A percentile compares a stretch with the other conserved stretches of the same genome.
phyloP scores from a whole-genome alignment of 1,284 basidiomycete genomes.

The Athelia sp. region DNA sequence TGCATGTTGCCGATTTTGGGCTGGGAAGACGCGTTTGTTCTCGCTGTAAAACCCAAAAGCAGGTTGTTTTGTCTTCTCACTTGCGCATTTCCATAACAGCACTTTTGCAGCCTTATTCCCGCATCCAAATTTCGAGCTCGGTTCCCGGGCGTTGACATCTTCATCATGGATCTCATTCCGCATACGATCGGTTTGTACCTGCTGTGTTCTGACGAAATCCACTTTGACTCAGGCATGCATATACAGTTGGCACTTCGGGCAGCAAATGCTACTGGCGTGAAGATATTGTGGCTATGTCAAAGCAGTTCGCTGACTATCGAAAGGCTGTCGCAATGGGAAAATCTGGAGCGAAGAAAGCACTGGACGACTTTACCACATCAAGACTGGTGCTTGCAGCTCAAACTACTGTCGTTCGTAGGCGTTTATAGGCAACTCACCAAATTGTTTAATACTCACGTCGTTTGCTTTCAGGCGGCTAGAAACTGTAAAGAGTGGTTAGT shows the following conservation, averaged over 20 bases:
- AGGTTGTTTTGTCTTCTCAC: background rate
- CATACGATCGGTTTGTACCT: conserved; percentile 26
- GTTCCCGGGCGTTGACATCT: conserved; percentile 17
- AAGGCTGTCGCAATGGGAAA: conserved; percentile 18
- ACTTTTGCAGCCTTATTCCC: conserved; percentile 18
- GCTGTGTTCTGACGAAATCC: too few relatives aligned
- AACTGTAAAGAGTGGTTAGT: background rate
- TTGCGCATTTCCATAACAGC: too few relatives aligned
- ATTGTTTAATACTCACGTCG: background rate
- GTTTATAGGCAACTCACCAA: background rate
- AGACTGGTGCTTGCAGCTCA: conserved; percentile 14
- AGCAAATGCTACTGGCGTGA: conserved; percentile 28
- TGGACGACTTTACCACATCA: conserved; percentile 22
- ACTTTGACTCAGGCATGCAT: too few relatives aligned
- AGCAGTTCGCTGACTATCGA: conserved; percentile 13
- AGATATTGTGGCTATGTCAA: conserved; percentile 22
- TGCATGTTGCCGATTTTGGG: conserved; percentile 24
- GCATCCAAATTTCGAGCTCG: conserved; percentile 15
- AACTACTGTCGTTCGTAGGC: conserved; percentile 8
- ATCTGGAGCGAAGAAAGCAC: conserved; percentile 17
- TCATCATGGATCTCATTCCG: conserved; percentile 22
- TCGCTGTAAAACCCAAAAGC: conserved; percentile 25
- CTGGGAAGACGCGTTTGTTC: conserved; percentile 25
- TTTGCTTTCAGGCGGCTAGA: background rate
- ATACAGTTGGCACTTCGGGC: conserved; percentile 21